Conservation (phyloP, 148 eudicot species). For the Polygonum aviculare region DNA sequence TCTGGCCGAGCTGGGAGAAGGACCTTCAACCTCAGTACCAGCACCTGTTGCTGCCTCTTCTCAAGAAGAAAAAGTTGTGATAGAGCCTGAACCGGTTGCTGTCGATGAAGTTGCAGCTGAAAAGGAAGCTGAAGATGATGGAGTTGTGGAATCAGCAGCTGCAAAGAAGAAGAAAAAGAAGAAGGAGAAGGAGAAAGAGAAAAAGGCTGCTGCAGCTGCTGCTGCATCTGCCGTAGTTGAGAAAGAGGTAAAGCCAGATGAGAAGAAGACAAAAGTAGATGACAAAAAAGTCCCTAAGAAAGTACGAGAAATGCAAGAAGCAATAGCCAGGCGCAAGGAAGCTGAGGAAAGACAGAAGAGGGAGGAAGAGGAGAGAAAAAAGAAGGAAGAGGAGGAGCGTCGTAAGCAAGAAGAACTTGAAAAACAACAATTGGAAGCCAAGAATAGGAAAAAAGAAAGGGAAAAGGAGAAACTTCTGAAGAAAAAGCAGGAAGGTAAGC, state of each 20-base stretch:
- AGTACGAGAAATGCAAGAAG: conserved; percentile 89
- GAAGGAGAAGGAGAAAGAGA: conserved; percentile 49
- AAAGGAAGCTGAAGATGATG: conserved; percentile 45
- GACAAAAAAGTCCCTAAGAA: conserved; percentile 81
- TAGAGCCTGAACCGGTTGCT: conserved; percentile 30
- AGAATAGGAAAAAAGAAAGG: conserved; percentile 62
- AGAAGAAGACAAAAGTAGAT: conserved; percentile 40
- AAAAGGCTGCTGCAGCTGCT: conserved; percentile 37
- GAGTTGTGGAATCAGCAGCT: conserved; percentile 43
- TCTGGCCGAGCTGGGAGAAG: conserved; percentile 77
- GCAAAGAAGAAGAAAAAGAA: conserved; percentile 79
- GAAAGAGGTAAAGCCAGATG: conserved; percentile 40
- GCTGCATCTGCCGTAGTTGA: conserved; percentile 31
- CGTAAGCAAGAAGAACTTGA: conserved; percentile 58
- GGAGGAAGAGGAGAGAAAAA: conserved; percentile 78
- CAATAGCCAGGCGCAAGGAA: conserved; percentile 63
- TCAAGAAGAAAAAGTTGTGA: conserved; percentile 35
- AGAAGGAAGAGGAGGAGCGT: conserved; percentile 89
- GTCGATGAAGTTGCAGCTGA: conserved; percentile 36
- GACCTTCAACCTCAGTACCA: conserved; percentile 28
- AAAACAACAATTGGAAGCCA: conserved; percentile 70
- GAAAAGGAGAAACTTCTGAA: conserved; percentile 71
- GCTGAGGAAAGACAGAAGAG: conserved; percentile 61
- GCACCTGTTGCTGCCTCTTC: conserved; percentile 26
- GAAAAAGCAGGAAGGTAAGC: conserved; percentile 69